Evolutionary conservation across 768 basidiomycete species (phyloP).

Genomic region (Kwoniella sp.): DNA sequence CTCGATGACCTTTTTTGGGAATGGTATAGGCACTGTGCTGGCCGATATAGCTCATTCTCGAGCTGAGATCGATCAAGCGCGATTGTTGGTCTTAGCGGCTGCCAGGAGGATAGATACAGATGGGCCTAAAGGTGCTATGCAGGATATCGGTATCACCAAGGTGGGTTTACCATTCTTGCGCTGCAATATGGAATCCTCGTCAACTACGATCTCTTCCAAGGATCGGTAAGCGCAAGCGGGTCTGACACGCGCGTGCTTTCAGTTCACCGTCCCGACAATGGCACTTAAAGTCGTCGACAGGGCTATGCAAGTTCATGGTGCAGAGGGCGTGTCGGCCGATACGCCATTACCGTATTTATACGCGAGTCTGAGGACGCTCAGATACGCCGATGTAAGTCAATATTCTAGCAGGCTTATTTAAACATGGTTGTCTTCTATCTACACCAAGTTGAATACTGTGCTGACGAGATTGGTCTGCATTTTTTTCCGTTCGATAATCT

Average conservation of each 20-base stretch:
- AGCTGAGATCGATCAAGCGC: slow-evolving; percentile 85
- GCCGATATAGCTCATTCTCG: slow-evolving; percentile 88
- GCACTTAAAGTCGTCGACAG: slow-evolving; percentile 85
- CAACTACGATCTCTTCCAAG: not conserved
- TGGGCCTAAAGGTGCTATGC: slow-evolving; percentile 89
- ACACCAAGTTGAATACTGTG: not conserved
- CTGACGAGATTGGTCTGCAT: slow-evolving; percentile 22
- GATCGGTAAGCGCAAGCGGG: not conserved
- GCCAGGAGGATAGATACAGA: slow-evolving; percentile 89
- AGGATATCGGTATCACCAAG: slow-evolving; percentile 98
- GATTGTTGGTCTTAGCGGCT: slow-evolving; percentile 87
- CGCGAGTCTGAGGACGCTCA: slow-evolving; percentile 80
- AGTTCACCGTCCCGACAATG: slow-evolving; percentile 95
- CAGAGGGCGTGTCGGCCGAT: slow-evolving; percentile 94
- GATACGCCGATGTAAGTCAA: slow-evolving; percentile 60
- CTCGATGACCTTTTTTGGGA: not conserved
- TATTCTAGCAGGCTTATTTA: too few species aligned
- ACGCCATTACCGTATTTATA: slow-evolving; percentile 75
- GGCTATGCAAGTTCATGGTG: slow-evolving; percentile 93
- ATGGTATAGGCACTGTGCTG: slow-evolving; percentile 71
- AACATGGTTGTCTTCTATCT: too few species aligned
- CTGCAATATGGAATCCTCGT: not conserved
- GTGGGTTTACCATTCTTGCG: slow-evolving; percentile 57
- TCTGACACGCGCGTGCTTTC: slow-evolving; percentile 5
- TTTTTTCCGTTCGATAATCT: not conserved